phyloP scores from a whole-genome alignment of 805 yeast species.

The Ogataea parapolymorpha region DNA sequence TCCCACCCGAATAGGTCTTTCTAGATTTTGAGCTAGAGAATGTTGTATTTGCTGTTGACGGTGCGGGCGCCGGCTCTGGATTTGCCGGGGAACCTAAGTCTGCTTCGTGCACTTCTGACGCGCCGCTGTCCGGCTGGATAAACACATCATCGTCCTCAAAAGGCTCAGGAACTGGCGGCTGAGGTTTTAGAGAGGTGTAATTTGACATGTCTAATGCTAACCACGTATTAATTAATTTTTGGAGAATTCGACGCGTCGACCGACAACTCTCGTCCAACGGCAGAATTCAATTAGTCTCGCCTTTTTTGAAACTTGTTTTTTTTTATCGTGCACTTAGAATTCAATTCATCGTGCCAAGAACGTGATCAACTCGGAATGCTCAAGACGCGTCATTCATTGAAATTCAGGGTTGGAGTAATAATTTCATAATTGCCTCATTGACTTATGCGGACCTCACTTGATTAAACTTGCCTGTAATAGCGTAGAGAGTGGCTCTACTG shows the following conservation, averaged over 20 bases:
- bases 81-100: neutral
- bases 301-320: too few species aligned
- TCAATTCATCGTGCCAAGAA: neutral
- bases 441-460: neutral
- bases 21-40: slow-evolving; percentile 8
- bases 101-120: neutral
- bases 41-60: neutral
- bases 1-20: slow-evolving; percentile 39
- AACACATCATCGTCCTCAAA: slow-evolving; percentile 22
- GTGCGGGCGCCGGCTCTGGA: neutral
- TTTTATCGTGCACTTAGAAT: neutral
- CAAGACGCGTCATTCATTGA: neutral
- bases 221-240: neutral
- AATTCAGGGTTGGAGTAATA: too few species aligned
- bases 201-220: slow-evolving; percentile 8
- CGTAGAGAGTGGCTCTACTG: neutral
- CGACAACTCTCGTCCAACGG: too few species aligned
- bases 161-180: slow-evolving; percentile 15
- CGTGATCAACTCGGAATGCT: neutral
- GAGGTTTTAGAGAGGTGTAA: slow-evolving; percentile 10
- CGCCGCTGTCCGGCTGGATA: slow-evolving; percentile 24
- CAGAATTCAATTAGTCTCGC: too few species aligned
- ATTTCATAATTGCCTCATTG: too few species aligned
- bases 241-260: slow-evolving; percentile 4
- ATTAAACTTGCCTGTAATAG: neutral